Evolutionary conservation across 352 stramenopile genomes (phyloP).

Genomic region (Globisporangium nodosum): DNA sequence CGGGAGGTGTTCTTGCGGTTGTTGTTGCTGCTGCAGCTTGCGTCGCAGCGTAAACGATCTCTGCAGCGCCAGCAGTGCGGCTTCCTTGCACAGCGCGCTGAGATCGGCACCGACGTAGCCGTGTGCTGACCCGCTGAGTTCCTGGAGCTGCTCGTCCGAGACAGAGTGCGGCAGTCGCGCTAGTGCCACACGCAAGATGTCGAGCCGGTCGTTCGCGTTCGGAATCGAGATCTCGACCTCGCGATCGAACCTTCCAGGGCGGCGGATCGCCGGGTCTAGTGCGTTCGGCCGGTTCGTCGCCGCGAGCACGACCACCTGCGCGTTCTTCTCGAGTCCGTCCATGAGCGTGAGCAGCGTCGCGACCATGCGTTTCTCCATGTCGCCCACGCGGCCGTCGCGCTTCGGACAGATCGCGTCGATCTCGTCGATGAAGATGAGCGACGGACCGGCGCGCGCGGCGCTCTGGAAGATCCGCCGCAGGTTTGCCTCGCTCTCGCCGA

Average conservation of each 20-base stretch:
- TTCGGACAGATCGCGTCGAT: slow-evolving; percentile 89
- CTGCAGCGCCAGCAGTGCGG: slow-evolving; percentile 57
- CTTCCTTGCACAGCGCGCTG: slow-evolving; percentile 72
- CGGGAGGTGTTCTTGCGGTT: neutral
- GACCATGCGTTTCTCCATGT: slow-evolving; percentile 83
- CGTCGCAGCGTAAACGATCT: slow-evolving; percentile 22
- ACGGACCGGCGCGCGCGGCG: slow-evolving; percentile 39
- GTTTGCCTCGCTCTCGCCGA: slow-evolving; percentile 89
- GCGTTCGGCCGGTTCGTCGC: slow-evolving; percentile 87
- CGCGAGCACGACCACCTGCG: slow-evolving; percentile 66
- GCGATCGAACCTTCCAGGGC: slow-evolving; percentile 94
- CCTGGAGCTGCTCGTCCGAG: slow-evolving; percentile 79
- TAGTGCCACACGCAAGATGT: slow-evolving; percentile 92
- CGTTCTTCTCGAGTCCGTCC: slow-evolving; percentile 69
- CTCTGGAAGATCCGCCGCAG: slow-evolving; percentile 63
- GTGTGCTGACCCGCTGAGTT: slow-evolving; percentile 92
- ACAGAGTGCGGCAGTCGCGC: slow-evolving; percentile 81
- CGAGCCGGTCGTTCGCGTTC: slow-evolving; percentile 87
- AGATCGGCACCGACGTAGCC: slow-evolving; percentile 92
- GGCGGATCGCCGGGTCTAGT: slow-evolving; percentile 90
- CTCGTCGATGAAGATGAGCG: slow-evolving; percentile 87
- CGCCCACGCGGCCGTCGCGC: slow-evolving; percentile 68
- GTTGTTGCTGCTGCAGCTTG: neutral
- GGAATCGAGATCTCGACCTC: slow-evolving; percentile 97
- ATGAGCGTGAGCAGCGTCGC: slow-evolving; percentile 88